phyloP scores from a whole-genome alignment of 2,329 filamentous ascomycete species.

The Neopestalotiopsis sp. region DNA sequence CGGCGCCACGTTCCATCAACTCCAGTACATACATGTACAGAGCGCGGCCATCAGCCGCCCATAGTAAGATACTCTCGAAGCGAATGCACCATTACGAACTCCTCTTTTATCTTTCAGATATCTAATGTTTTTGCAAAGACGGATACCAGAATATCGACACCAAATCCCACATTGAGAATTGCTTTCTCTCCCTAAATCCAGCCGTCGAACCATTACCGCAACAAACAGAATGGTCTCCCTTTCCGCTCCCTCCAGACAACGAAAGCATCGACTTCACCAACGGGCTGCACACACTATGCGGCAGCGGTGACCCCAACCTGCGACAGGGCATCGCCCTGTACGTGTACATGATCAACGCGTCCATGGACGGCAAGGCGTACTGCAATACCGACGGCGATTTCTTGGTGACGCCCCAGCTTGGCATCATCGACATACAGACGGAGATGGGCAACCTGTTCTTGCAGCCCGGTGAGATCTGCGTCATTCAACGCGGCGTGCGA shows the following conservation, averaged over 20 bases:
- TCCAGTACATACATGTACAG: constrained; percentile 50
- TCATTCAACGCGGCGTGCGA: constrained; percentile 61
- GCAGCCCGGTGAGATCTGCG: constrained; percentile 62
- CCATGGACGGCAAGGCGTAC: constrained; percentile 58
- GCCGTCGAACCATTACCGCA: not conserved
- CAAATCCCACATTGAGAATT: constrained; percentile 18
- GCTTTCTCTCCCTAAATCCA: not conserved
- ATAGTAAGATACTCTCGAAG: constrained; percentile 24
- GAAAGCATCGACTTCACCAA: constrained; percentile 3
- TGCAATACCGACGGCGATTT: constrained; percentile 69
- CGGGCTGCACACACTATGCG: constrained; percentile 5
- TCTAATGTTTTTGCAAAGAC: not conserved
- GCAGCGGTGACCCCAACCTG: constrained; percentile 8
- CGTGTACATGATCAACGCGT: constrained; percentile 30
- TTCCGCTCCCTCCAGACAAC: not conserved
- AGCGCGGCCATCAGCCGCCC: constrained; percentile 46
- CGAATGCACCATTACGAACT: constrained; percentile 14
- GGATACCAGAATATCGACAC: constrained; percentile 23
- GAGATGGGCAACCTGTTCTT: constrained; percentile 59
- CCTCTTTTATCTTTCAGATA: no score
- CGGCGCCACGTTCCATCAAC: constrained; percentile 45
- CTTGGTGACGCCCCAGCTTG: constrained; percentile 63
- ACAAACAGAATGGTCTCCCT: not conserved
- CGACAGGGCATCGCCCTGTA: constrained; percentile 8
- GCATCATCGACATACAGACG: constrained; percentile 61